phyloP scores from a whole-genome alignment of 2,329 filamentous ascomycete genomes.

The Botrytis fabae region DNA sequence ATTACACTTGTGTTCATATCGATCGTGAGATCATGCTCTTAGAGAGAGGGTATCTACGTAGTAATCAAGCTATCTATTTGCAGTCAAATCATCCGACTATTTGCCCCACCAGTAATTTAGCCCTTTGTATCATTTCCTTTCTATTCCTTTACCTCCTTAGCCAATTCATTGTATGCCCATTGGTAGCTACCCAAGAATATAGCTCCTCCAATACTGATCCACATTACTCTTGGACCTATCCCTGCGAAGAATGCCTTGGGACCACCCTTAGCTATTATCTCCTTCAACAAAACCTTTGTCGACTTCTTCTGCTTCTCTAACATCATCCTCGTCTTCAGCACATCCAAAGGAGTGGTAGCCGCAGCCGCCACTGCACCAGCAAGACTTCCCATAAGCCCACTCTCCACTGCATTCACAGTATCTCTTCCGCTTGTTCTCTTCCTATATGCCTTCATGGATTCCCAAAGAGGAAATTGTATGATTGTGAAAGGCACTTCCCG shows the following conservation, averaged over 20 bases:
- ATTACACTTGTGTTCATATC: slow-evolving; percentile 3
- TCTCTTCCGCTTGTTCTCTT: slow-evolving; percentile 45
- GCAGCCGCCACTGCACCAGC: slow-evolving; percentile 84
- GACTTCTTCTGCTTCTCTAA: slow-evolving; percentile 69
- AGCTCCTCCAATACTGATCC: slow-evolving; percentile 93
- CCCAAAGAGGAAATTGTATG: slow-evolving; percentile 97
- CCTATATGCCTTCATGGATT: slow-evolving; percentile 78
- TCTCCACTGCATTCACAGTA: slow-evolving; percentile 70
- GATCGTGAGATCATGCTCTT: slow-evolving; percentile 14
- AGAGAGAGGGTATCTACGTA: slow-evolving; percentile 3
- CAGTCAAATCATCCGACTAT: not conserved
- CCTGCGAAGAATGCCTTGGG: slow-evolving; percentile 71
- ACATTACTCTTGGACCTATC: slow-evolving; percentile 79
- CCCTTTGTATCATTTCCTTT: not conserved
- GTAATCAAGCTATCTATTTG: slow-evolving; percentile 1
- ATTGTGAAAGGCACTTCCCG: slow-evolving; percentile 97
- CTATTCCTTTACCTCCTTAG: slow-evolving; percentile 24
- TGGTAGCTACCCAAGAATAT: slow-evolving; percentile 95
- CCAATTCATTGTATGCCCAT: slow-evolving; percentile 75
- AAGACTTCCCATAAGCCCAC: slow-evolving; percentile 79
- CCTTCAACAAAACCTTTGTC: slow-evolving; percentile 58
- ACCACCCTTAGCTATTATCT: slow-evolving; percentile 66
- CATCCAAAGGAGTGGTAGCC: slow-evolving; percentile 89
- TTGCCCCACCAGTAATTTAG: not conserved
- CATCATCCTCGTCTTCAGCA: slow-evolving; percentile 97